These are phyloP conservation scores for Cercospora zeae-maydis DNA, from an alignment of 2,329 filamentous ascomycete species.

Conservation along the genomic window DNA sequence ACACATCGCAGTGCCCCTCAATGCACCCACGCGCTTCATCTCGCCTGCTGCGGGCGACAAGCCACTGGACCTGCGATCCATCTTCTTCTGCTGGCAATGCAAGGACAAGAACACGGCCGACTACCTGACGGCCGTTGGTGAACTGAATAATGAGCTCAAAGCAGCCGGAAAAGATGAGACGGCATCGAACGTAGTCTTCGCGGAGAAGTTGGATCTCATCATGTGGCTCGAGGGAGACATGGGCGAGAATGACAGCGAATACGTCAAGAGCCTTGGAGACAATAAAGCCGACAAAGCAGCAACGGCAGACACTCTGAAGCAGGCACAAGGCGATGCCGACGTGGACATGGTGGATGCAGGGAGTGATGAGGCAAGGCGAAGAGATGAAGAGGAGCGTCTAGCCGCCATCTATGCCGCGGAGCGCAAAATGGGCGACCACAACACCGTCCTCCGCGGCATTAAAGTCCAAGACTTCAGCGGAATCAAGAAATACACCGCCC, in stretches of 20 bases:
- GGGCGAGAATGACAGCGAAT: slow-evolving; percentile 78
- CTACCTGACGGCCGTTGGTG: slow-evolving; percentile 79
- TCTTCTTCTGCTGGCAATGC: slow-evolving; percentile 95
- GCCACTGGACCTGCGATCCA: slow-evolving; percentile 71
- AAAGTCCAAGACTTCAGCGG: slow-evolving; percentile 92
- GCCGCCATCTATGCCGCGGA: slow-evolving; percentile 89
- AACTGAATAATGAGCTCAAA: slow-evolving; percentile 71
- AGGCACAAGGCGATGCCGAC: slow-evolving; percentile 36
- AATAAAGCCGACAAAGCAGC: slow-evolving; percentile 54
- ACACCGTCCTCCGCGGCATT: slow-evolving; percentile 78
- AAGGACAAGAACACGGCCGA: slow-evolving; percentile 85
- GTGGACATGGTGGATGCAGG: slow-evolving; percentile 42
- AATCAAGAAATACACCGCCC: slow-evolving; percentile 63
- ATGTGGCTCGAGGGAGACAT: slow-evolving; percentile 89
- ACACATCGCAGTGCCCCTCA: slow-evolving; percentile 49
- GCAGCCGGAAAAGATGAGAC: slow-evolving; percentile 55
- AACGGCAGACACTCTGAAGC: slow-evolving; percentile 48
- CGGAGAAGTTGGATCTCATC: slow-evolving; percentile 85
- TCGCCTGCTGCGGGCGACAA: slow-evolving; percentile 52
- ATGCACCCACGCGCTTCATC: slow-evolving; percentile 73
- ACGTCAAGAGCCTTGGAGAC: slow-evolving; percentile 78
- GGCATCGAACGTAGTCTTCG: slow-evolving; percentile 85
- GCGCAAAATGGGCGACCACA: slow-evolving; percentile 86
- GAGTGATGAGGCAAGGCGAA: slow-evolving; percentile 48
- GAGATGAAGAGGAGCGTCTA: slow-evolving; percentile 72